Evolutionary conservation across 305 asterid species (phyloP).

Genomic region (Lippia alba): DNA sequence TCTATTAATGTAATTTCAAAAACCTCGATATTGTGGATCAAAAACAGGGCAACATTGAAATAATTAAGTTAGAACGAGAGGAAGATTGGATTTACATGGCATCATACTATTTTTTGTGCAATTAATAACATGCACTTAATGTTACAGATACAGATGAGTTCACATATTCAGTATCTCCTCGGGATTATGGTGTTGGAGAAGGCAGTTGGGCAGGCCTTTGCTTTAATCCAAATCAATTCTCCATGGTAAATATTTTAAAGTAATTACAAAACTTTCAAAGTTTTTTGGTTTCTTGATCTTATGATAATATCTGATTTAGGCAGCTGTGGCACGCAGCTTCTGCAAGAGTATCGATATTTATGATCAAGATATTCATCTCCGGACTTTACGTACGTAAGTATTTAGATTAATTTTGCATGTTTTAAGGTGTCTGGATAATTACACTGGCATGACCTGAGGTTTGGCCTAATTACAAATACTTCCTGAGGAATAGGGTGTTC

Average conservation of each 20-base stretch:
- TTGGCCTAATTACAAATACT: no score
- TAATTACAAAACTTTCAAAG: neutral
- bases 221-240: constrained; percentile 79
- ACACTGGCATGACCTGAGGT: no score
- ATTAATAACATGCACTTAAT: constrained; percentile 14
- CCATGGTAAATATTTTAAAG: constrained; percentile 57
- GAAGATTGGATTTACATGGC: neutral
- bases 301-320: constrained; percentile 45
- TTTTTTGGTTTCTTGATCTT: neutral
- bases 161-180: constrained; percentile 81
- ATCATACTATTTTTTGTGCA: neutral
- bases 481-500: no score
- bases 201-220: constrained; percentile 94
- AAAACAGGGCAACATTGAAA: neutral
- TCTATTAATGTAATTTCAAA: neutral
- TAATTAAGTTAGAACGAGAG: no score
- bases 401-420: constrained; percentile 18
- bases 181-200: constrained; percentile 87
- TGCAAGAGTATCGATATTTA: constrained; percentile 81
- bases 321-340: constrained; percentile 86
- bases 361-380: constrained; percentile 94
- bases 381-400: constrained; percentile 80
- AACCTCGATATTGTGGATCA: neutral
- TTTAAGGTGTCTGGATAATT: neutral
- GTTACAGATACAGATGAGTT: constrained; percentile 61